These are phyloP conservation scores for Fusarium algeriense DNA, from an alignment of 2,329 filamentous ascomycete genomes.

Conservation along the genomic window DNA sequence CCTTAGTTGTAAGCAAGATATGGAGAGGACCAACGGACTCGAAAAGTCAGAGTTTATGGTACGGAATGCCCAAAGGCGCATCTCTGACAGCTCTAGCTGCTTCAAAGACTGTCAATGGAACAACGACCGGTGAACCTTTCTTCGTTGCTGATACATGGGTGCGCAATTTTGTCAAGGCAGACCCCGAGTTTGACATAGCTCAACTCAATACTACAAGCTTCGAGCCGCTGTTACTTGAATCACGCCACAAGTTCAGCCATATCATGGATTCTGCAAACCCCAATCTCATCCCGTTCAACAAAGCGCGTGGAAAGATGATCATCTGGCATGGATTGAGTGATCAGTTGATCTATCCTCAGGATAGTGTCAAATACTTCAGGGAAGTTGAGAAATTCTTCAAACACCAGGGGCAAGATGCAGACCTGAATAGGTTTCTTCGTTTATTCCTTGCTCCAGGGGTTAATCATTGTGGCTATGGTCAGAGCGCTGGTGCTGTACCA, in stretches of 20 bases:
- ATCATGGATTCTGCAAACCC: background rate
- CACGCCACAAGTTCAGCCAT: background rate
- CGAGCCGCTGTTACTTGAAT: background rate
- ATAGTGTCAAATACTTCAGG: background rate
- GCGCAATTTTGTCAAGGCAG: background rate
- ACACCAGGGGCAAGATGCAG: fast-evolving
- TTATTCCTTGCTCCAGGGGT: background rate
- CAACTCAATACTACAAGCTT: background rate
- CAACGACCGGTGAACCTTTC: background rate
- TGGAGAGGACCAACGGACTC: background rate
- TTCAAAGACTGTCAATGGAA: background rate
- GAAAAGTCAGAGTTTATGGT: background rate
- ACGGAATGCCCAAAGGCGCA: background rate
- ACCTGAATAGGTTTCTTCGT: background rate
- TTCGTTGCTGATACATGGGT: background rate
- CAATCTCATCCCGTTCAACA: background rate
- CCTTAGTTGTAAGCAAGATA: background rate
- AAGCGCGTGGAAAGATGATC: background rate
- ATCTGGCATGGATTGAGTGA: background rate
- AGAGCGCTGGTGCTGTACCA: background rate
- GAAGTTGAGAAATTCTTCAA: background rate
- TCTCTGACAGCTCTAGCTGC: background rate
- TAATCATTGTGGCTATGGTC: background rate
- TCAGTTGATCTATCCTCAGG: background rate
- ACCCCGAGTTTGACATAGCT: background rate